Evolutionary conservation across 352 stramenopile genomes (phyloP).

Genomic region (Thraustochytrium striatum): DNA sequence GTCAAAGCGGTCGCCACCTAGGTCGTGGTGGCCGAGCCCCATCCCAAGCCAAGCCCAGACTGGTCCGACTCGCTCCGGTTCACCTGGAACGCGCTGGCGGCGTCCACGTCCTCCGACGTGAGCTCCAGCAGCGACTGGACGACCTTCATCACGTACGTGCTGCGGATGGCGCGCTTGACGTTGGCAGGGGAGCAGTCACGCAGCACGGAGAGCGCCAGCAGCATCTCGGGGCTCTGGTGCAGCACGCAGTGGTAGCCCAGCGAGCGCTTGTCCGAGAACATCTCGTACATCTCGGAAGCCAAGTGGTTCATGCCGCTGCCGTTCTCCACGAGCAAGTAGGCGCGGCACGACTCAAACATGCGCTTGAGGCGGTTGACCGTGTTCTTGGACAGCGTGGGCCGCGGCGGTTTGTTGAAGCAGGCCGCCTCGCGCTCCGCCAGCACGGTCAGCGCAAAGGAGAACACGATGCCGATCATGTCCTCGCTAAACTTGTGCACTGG

Average conservation of each 20-base stretch:
- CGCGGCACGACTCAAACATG: slow-evolving; percentile 16
- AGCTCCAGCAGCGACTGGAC: slow-evolving; percentile 16
- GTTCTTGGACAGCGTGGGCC: neutral
- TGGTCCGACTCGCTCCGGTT: neutral
- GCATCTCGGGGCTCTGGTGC: slow-evolving; percentile 26
- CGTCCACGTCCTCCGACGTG: neutral
- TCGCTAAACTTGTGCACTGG: neutral
- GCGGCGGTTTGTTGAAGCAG: neutral
- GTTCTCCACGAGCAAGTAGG: slow-evolving; percentile 7
- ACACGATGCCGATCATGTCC: neutral
- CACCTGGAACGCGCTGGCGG: neutral
- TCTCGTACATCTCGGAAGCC: slow-evolving; percentile 1
- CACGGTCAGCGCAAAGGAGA: slow-evolving; percentile 21
- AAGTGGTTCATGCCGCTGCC: slow-evolving; percentile 1
- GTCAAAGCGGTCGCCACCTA: no score
- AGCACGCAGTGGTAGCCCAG: slow-evolving; percentile 31
- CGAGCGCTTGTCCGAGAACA: neutral
- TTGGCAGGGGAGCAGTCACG: neutral
- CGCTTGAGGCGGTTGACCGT: neutral
- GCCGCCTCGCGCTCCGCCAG: slow-evolving; percentile 4
- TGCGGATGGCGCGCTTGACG: neutral
- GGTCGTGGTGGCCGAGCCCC: no score
- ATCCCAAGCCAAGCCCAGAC: no score
- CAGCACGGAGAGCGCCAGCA: slow-evolving; percentile 15
- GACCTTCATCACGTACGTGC: slow-evolving; percentile 12